phyloP scores from a whole-genome alignment of 2,329 filamentous ascomycete genomes.

The Seiridium cupressi region DNA sequence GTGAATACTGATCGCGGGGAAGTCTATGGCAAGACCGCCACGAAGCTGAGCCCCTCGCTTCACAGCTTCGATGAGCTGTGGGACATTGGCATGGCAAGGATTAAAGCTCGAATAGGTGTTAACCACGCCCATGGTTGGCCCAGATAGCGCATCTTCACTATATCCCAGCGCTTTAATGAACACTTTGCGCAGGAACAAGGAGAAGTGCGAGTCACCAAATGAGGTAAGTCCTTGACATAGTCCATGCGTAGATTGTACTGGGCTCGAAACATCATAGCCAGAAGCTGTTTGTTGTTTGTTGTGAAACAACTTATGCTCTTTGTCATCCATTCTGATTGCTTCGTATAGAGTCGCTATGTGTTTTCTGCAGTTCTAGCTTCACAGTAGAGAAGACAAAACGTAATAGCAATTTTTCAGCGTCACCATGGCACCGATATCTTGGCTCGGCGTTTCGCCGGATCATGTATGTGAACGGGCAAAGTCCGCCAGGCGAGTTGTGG shows the following conservation, averaged over 20 bases:
- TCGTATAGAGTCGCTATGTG: too few relatives aligned
- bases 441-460: too few relatives aligned
- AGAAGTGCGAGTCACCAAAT: conserved; percentile 75
- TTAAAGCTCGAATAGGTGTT: conserved; percentile 74
- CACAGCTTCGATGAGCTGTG: conserved; percentile 68
- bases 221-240: conserved; percentile 64
- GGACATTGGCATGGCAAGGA: conserved; percentile 70
- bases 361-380: too few relatives aligned
- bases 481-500: too few relatives aligned
- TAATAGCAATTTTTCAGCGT: too few relatives aligned
- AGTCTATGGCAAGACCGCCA: conserved; percentile 69
- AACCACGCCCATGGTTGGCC: conserved; percentile 72
- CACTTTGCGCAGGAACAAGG: conserved; percentile 70
- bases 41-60: conserved; percentile 66
- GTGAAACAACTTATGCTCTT: too few relatives aligned
- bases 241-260: conserved; percentile 48
- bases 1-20: conserved; percentile 71
- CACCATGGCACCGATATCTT: too few relatives aligned
- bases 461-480: too few relatives aligned
- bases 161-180: conserved; percentile 78
- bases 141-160: conserved; percentile 66
- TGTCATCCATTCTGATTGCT: background rate
- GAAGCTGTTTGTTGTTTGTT: background rate
- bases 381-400: too few relatives aligned
- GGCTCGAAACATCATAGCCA: conserved; percentile 61